These are phyloP conservation scores for Pyropia yezoensis DNA, from an alignment of 23 red algal genomes.

Conservation along the genomic window DNA sequence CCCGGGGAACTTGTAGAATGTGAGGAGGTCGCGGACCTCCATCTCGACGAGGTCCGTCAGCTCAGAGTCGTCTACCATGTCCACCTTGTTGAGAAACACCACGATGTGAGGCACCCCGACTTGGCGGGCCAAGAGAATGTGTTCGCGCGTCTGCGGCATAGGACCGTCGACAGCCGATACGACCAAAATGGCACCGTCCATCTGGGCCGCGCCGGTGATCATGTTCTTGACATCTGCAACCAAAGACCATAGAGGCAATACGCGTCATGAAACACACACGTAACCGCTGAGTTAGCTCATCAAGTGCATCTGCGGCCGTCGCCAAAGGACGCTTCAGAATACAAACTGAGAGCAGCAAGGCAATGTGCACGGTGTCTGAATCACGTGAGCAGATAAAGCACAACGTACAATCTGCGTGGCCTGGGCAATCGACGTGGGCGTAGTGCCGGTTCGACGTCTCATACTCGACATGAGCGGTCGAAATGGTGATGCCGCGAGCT, in stretches of 20 bases:
- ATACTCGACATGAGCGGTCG: constrained; percentile 86
- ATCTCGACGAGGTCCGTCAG: constrained; percentile 93
- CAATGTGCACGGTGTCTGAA: too few relatives aligned
- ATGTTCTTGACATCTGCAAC: constrained; percentile 80
- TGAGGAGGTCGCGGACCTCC: constrained; percentile 93
- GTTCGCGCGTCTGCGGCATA: constrained; percentile 94
- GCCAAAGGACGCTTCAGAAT: too few relatives aligned
- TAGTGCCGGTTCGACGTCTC: constrained; percentile 82
- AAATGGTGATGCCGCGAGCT: constrained; percentile 93
- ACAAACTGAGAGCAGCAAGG: too few relatives aligned
- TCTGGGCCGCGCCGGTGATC: constrained; percentile 95
- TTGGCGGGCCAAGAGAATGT: constrained; percentile 90
- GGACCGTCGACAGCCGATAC: constrained; percentile 91
- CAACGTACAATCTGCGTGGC: constrained; percentile 78
- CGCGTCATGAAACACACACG: too few relatives aligned
- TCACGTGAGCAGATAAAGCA: too few relatives aligned
- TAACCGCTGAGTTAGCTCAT: too few relatives aligned
- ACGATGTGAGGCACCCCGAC: constrained; percentile 96
- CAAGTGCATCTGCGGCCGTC: too few relatives aligned
- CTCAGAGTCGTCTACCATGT: constrained; percentile 95
- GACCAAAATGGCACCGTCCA: constrained; percentile 96
- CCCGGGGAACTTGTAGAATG: constrained; percentile 91
- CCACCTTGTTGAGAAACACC: constrained; percentile 98
- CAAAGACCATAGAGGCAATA: too few relatives aligned
- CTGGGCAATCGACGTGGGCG: constrained; percentile 94